Conservation (phyloP, 2,329 filamentous ascomycete genomes). For the Aspergillus ibericus region DNA sequence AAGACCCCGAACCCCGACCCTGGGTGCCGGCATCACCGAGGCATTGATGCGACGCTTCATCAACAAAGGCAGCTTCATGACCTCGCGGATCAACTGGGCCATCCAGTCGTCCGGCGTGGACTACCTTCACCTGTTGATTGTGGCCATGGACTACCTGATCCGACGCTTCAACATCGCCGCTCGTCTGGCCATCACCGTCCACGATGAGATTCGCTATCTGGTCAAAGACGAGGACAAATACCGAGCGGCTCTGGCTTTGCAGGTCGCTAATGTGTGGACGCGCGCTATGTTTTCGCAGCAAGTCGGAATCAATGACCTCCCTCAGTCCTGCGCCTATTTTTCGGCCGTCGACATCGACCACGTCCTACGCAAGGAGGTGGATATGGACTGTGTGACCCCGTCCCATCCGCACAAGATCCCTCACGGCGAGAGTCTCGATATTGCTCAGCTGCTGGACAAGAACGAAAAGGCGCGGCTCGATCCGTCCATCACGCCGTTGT, state of each 20-base stretch:
- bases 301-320: conserved; percentile 91
- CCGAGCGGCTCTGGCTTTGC: conserved; percentile 84
- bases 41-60: conserved; percentile 87
- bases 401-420: conserved; percentile 77
- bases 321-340: conserved; percentile 93
- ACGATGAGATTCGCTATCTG: conserved; percentile 95
- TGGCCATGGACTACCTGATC: conserved; percentile 90
- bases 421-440: conserved; percentile 84
- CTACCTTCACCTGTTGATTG: conserved; percentile 90
- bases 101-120: conserved; percentile 97
- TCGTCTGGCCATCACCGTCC: conserved; percentile 87
- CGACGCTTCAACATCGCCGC: conserved; percentile 82
- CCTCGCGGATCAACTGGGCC: conserved; percentile 97
- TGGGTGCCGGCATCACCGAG: conserved; percentile 94
- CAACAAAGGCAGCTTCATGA: conserved; percentile 87
- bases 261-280: conserved; percentile 94
- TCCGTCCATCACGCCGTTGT: conserved; percentile 57
- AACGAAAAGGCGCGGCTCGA: conserved; percentile 69
- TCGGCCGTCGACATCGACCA: conserved; percentile 93
- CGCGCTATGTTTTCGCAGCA: conserved; percentile 96
- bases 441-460: conserved; percentile 72
- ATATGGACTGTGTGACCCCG: conserved; percentile 95
- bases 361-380: conserved; percentile 94
- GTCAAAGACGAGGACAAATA: conserved; percentile 85
- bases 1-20: conserved; percentile 80